These are phyloP conservation scores for Prototheca cutis DNA, from an alignment of 163 green algal genomes.

Conservation along the genomic window DNA sequence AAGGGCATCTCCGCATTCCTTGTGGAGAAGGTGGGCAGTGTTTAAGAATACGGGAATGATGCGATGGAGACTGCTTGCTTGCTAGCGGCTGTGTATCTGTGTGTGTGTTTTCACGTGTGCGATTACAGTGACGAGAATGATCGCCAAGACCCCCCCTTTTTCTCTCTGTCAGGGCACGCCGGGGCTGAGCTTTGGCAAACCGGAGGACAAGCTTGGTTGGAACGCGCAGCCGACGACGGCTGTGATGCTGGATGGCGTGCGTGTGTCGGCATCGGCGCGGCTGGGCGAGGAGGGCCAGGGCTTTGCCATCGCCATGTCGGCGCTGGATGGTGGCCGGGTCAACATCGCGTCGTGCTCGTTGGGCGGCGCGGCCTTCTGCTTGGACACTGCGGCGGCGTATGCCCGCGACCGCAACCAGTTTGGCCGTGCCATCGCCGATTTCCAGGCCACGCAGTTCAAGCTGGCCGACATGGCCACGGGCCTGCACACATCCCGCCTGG, in stretches of 20 bases:
- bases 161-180: conserved; percentile 32
- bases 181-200: conserved; percentile 63
- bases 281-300: conserved; percentile 56
- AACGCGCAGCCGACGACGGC: conserved; percentile 62
- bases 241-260: conserved; percentile 59
- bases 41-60: no score
- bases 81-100: no score
- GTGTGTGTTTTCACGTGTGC: no score
- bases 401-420: conserved; percentile 47
- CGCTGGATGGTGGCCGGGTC: conserved; percentile 69
- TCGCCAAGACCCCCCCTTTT: no score
- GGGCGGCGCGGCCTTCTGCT: conserved; percentile 52
- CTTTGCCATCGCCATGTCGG: conserved; percentile 70
- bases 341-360: conserved; percentile 73
- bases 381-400: conserved; percentile 53
- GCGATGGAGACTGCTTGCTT: no score
- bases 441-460: conserved; percentile 66
- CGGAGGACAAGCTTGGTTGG: conserved; percentile 74
- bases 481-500: conserved; percentile 40
- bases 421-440: conserved; percentile 41
- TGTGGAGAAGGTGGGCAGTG: conserved; percentile 36
- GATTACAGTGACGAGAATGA: no score
- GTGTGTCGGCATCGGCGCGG: conserved; percentile 31
- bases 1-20: conserved; percentile 61
- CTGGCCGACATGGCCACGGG: conserved; percentile 70